Evolutionary conservation across 768 basidiomycete species (phyloP), one percentile per base, ranked within the genome.

Genomic region (Termitomyces sp.): DNA sequence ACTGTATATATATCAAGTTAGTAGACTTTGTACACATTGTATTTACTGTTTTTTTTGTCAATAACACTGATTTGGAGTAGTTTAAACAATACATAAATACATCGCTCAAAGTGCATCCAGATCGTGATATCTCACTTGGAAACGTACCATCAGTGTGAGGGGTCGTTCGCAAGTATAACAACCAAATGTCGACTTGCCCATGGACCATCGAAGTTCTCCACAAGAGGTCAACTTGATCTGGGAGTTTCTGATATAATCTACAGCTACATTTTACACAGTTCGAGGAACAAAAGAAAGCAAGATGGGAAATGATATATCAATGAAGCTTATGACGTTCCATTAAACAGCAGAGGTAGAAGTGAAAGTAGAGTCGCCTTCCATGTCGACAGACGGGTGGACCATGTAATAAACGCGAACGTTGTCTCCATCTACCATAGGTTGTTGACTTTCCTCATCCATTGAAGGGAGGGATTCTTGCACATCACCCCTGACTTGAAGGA

Each of bases 321-420:
- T 9, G 32, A 34, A 34, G 16, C n/a, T n/a, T n/a, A n/a, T n/a
- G n/a, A n/a, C n/a, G n/a, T 50, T 37, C 46, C 21, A 17, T 56
- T 37, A 63, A 46, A 56, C 34, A 25, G 46, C 57, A 46, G 61
- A 63, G 28, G 64, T 65, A 23, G 76, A 78, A 25, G 75, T 70
- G 60, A 78, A 70, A 3, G 78, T 78, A 3, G 77, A 78, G 46
- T 68, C 72, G 52, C 56, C 56, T 47, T 93, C 89, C 9, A 83
- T 81, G 64, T 94, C 91, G 35, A 94, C 91, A 2, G 85, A 82
- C 1, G 91, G 91, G 74, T 94, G 94, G 3, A 96, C 91, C 84
- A 95, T 86, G 66, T 94, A 95, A 68, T 85, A 88, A 47, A 93
- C 80, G 19, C 88, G 85, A 14, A 84, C 73, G 60, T 85, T 81